These are phyloP conservation scores for Sinapis alba DNA, from an alignment of 441 rosid genomes.

Conservation along the genomic window DNA sequence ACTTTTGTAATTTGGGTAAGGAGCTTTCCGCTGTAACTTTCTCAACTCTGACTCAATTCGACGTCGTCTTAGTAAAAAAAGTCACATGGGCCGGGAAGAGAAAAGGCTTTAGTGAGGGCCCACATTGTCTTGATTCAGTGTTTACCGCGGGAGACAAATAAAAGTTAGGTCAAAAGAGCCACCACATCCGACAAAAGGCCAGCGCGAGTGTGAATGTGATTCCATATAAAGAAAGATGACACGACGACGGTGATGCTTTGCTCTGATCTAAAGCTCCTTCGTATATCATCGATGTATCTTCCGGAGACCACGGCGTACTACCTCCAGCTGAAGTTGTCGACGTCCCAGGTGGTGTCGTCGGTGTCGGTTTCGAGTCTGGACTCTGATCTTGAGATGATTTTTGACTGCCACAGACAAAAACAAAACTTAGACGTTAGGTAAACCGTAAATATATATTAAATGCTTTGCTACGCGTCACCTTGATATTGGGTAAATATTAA, in stretches of 20 bases:
- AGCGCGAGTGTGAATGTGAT: conserved; percentile 41
- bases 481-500: background rate
- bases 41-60: conserved; percentile 21
- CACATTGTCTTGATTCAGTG: conserved; percentile 22
- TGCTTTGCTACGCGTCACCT: background rate
- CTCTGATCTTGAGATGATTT: conserved; percentile 63
- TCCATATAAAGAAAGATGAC: conserved; percentile 53
- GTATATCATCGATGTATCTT: conserved; percentile 69
- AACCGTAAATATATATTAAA: background rate
- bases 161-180: conserved; percentile 43
- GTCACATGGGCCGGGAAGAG: conserved; percentile 34
- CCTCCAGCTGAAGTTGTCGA: conserved; percentile 22
- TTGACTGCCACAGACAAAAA: conserved; percentile 52
- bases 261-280: conserved; percentile 61
- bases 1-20: background rate
- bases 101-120: conserved; percentile 25
- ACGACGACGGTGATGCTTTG: conserved; percentile 49
- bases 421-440: background rate
- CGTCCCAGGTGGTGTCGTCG: conserved; percentile 20
- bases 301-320: conserved; percentile 61
- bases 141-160: conserved; percentile 26
- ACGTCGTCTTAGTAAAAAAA: conserved; percentile 24
- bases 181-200: conserved; percentile 58
- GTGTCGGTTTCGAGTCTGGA: conserved; percentile 29
- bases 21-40: background rate